Conservation (phyloP, 1,284 basidiomycete species). For the Sphagnurus paluster region DNA sequence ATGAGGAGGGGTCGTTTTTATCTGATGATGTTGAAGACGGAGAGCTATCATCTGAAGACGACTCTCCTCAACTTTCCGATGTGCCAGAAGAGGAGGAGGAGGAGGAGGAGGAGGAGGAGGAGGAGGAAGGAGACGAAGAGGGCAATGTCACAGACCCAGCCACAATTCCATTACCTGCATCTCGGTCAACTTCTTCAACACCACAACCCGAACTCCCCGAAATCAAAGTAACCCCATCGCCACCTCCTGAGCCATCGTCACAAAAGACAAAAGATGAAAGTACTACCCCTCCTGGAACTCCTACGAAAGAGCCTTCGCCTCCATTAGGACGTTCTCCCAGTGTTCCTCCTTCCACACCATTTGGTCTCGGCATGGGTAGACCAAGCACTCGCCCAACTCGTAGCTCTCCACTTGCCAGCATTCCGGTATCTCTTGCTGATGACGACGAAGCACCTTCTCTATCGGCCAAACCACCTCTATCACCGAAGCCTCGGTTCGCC, state of each 20-base stretch:
- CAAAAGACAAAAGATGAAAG: slow-evolving; percentile 25
- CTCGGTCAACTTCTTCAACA: slow-evolving; percentile 44
- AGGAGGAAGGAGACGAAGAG: slow-evolving; percentile 2
- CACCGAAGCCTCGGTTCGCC: slow-evolving; percentile 16
- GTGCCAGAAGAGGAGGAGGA: slow-evolving; percentile 32
- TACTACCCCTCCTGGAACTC: slow-evolving; percentile 57
- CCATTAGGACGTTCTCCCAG: slow-evolving; percentile 24
- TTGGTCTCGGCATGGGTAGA: slow-evolving; percentile 45
- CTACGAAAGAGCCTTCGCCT: slow-evolving; percentile 36
- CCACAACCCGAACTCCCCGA: slow-evolving; percentile 45
- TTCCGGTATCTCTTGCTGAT: slow-evolving; percentile 45
- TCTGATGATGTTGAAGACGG: slow-evolving; percentile 21
- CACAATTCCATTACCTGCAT: slow-evolving; percentile 34
- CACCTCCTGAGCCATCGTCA: slow-evolving; percentile 12
- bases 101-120: slow-evolving; percentile 30
- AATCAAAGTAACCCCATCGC: slow-evolving; percentile 31
- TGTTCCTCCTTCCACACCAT: slow-evolving; percentile 35
- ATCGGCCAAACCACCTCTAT: slow-evolving; percentile 7
- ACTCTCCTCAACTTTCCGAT: slow-evolving; percentile 18
- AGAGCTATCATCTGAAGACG: slow-evolving; percentile 16
- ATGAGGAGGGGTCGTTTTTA: slow-evolving; percentile 13
- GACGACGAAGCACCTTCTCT: slow-evolving; percentile 32
- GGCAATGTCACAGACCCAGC: slow-evolving; percentile 18
- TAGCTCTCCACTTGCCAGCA: slow-evolving; percentile 61
- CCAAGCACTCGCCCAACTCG: slow-evolving; percentile 58